phyloP scores from a whole-genome alignment of 306 rosid species.

The Senna tora region DNA sequence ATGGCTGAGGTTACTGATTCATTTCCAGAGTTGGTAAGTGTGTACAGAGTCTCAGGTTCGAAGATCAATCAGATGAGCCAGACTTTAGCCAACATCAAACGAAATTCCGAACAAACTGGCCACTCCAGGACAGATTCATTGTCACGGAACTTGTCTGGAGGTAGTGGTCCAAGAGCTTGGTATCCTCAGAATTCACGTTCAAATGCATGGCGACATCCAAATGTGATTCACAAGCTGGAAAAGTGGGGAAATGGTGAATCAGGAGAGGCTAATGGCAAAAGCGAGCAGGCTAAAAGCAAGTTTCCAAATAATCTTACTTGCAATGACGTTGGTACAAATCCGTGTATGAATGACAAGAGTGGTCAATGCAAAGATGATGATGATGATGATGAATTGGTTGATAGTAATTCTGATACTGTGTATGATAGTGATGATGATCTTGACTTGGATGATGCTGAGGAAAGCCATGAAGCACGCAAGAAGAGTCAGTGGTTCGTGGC shows the following conservation, averaged over 20 bases:
- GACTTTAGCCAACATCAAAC: slow-evolving; percentile 13
- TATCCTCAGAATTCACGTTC: slow-evolving; percentile 33
- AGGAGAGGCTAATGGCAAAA: slow-evolving; percentile 29
- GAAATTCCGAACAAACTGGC: slow-evolving; percentile 32
- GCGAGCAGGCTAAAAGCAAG: slow-evolving; percentile 25
- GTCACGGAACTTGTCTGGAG: slow-evolving; percentile 1
- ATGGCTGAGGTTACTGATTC: slow-evolving; percentile 44
- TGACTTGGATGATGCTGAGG: slow-evolving; percentile 47
- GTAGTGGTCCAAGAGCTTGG: slow-evolving; percentile 38
- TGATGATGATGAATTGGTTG: slow-evolving; percentile 33
- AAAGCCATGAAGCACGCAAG: slow-evolving; percentile 45
- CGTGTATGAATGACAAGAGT: slow-evolving; percentile 4
- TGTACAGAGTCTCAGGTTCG: slow-evolving; percentile 37
- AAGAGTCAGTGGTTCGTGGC: slow-evolving; percentile 49
- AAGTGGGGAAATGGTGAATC: slow-evolving; percentile 25
- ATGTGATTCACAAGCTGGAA: slow-evolving; percentile 28
- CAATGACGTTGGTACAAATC: slow-evolving; percentile 12
- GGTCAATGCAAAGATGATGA: slow-evolving; percentile 18
- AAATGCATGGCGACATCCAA: slow-evolving; percentile 40
- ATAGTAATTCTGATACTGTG: slow-evolving; percentile 43
- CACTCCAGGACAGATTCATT: slow-evolving; percentile 3
- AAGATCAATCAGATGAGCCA: slow-evolving; percentile 16
- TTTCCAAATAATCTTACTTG: not conserved
- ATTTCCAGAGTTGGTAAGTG: slow-evolving; percentile 48
- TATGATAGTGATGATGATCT: slow-evolving; percentile 50